Evolutionary conservation across 83 land plant species (phyloP), one percentile per base, ranked within the genome.

Genomic region (Thuja plicata): DNA sequence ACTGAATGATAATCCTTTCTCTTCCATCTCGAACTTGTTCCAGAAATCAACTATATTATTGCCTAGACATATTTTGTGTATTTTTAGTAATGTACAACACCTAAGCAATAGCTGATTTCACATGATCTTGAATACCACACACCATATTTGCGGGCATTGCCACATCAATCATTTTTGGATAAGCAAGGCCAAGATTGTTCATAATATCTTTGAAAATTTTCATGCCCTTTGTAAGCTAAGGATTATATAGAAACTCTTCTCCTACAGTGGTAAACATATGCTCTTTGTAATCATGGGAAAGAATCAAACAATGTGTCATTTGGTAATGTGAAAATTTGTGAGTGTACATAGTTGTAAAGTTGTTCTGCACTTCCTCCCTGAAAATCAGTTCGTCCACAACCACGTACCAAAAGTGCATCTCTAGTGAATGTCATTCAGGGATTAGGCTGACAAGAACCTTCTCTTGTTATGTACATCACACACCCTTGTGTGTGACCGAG

Each of bases 321-420:
- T n/a, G n/a, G n/a, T n/a, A n/a, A n/a, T n/a, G n/a, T n/a, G n/a
- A n/a, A n/a, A n/a, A n/a, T n/a, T n/a, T n/a, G n/a, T n/a, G n/a
- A n/a, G n/a, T n/a, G n/a, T n/a, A n/a, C n/a, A n/a, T n/a, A n/a
- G n/a, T n/a, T n/a, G n/a, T n/a, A n/a, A n/a, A n/a, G n/a, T n/a
- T n/a, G n/a, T n/a, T n/a, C n/a, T n/a, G n/a, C n/a, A n/a, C n/a
- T n/a, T n/a, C 73, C 38, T 86, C 93, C 99, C 95, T 98, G 99
- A 89, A 98, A 98, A 93, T 98, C 99, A 78, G 99, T 98, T 71
- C 99, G 95, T 73, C 99, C 99, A 91, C 99, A 98, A 34, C 99
- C 99, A 60, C 99, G 94, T 87, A 98, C 94, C 85, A 98, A 91
- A 81, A 98, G 88, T 24, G 99, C 94, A 92, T 98, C 99, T 74